Evolutionary conservation across 148 eudicot species (phyloP).

Genomic region (Arbutus unedo): DNA sequence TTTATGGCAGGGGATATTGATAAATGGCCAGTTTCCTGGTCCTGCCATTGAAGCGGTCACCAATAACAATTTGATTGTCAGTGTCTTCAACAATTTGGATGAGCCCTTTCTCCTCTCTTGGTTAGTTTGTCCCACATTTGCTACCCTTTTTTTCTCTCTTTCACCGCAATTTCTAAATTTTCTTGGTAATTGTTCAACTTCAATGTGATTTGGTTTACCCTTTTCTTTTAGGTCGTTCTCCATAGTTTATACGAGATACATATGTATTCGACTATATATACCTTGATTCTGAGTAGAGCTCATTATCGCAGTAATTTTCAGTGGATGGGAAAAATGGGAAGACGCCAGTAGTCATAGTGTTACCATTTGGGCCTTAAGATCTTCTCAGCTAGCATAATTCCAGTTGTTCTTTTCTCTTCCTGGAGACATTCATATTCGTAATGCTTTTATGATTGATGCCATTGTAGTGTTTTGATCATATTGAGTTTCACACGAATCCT

Average conservation of each 20-base stretch:
- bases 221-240: too few species aligned
- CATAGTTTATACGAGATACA: too few species aligned
- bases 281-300: neutral
- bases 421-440: neutral
- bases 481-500: neutral
- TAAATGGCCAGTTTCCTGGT: conserved; percentile 72
- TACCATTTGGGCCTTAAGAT: neutral
- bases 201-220: too few species aligned
- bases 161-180: neutral
- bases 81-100: conserved; percentile 50
- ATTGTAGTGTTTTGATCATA: neutral
- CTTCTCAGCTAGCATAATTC: neutral
- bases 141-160: neutral
- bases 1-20: conserved; percentile 53
- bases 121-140: conserved; percentile 19
- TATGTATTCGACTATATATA: too few species aligned
- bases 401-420: neutral
- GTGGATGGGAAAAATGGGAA: too few species aligned
- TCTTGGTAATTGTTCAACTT: neutral
- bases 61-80: conserved; percentile 57
- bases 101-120: conserved; percentile 61
- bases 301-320: neutral
- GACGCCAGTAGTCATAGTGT: neutral
- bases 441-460: neutral
- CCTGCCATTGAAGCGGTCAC: conserved; percentile 53